Base-by-base conservation (phyloP, 768 basidiomycete species). In the Cyclocybe cylindracea region DNA sequence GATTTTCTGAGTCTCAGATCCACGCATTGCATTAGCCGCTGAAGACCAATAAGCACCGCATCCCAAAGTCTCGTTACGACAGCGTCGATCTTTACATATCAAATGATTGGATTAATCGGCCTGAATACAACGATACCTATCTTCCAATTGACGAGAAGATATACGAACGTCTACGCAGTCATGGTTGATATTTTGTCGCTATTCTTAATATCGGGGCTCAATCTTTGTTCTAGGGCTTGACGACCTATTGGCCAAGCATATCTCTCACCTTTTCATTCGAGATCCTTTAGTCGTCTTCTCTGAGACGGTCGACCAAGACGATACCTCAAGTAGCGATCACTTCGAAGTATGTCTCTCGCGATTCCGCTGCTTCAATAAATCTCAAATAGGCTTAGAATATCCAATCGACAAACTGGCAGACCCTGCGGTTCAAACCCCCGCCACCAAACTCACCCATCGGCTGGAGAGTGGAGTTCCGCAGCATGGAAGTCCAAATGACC, bases 321-420 rank as follows among this genome's bases (percentile, higher is more conserved):
- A 99, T 66, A 70, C 74, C 40, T 74, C 75, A 7, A 96, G 93
- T 53, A 91, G 82, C 54, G 97, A 98, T 66, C 97, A 99, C 66
- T 98, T 98, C 56, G 97, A 99, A 80, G 93, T 92, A 58, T 19
- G 70, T 59, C 4, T 32, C 39, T 14, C 33, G 9, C 19, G n/a
- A 32, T 10, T 51, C 19, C 24, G 31, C n/a, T 44, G 35, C 42
- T 11, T 31, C 5, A 14, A 24, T 35, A n/a, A 7, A 35, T 34
- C 18, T 13, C 11, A 19, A 35, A 43, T 6, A 10, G 5, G 34
- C 16, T 5, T 67, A 96, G 90, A 98, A 98, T 63, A 87, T 99
- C 19, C 97, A 99, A 82, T 98, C 97, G 2, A 99, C 97, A 4
- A 99, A 99, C 64, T 99, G 97, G 97, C 97, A 99, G 72, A 98